A percentile compares a stretch with the other conserved stretches of the same genome.
Evolutionary conservation across 306 rosid genomes (phyloP).

Genomic region (Cotoneaster glaucophyllus): DNA sequence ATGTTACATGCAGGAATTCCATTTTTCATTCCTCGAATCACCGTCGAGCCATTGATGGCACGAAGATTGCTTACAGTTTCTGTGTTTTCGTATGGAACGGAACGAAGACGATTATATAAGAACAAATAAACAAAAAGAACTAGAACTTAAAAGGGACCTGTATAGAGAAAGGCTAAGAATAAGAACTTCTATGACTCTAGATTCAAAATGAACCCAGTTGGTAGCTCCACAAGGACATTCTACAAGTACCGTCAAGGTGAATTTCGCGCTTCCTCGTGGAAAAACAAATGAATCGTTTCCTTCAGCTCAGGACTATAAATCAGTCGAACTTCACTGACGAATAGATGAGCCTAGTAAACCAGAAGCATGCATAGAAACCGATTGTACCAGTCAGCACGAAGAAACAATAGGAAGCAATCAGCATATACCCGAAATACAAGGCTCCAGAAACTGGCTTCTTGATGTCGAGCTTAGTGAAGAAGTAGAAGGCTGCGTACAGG

Average conservation of each 20-base stretch:
- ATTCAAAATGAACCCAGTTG: conserved; percentile 32
- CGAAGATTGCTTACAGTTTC: conserved; percentile 21
- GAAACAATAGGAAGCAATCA: conserved; percentile 72
- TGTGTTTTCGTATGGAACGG: conserved; percentile 23
- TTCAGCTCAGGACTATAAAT: conserved; percentile 8
- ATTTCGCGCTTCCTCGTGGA: conserved; percentile 11
- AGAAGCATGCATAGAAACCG: conserved; percentile 86
- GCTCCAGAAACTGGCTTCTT: conserved; percentile 81
- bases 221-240: conserved; percentile 11
- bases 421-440: conserved; percentile 83
- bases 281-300: conserved; percentile 3
- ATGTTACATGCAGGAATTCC: conserved; percentile 6
- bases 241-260: conserved; percentile 3
- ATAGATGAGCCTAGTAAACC: conserved; percentile 83
- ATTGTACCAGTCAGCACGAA: conserved; percentile 83
- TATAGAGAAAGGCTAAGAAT: conserved; percentile 19
- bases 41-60: conserved; percentile 16
- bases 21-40: conserved; percentile 22
- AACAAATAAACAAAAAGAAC: neutral
- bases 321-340: conserved; percentile 84
- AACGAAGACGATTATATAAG: conserved; percentile 1
- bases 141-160: conserved; percentile 31
- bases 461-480: conserved; percentile 87
- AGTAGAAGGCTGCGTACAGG: conserved; percentile 79
- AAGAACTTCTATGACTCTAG: conserved; percentile 31